Percentiles rank a stretch among this genome's conserved stretches.
Evolutionary conservation across 208 protist genomes (phyloP).

Genomic region (Acanthamoeba lenticulata): DNA sequence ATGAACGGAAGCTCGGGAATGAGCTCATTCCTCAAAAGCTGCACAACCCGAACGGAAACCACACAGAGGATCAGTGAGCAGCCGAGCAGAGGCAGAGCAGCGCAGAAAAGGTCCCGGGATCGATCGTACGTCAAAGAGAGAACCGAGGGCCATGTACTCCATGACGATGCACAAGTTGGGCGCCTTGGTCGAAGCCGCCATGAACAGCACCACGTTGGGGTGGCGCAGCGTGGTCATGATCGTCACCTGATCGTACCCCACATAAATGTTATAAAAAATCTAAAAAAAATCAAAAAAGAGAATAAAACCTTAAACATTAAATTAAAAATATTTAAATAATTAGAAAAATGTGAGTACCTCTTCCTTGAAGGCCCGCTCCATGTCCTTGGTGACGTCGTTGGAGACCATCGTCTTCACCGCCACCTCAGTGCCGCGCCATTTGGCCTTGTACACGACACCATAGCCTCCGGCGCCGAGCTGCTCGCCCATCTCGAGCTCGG

Average conservation of each 20-base stretch:
- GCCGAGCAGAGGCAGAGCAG: background rate
- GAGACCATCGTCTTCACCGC: constrained; percentile 63
- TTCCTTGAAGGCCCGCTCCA: constrained; percentile 76
- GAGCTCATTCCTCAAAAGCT: constrained; percentile 7
- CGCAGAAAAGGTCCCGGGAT: background rate
- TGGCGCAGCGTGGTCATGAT: constrained; percentile 74
- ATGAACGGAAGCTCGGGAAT: constrained; percentile 12
- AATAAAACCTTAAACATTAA: background rate
- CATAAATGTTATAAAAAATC: too few relatives aligned
- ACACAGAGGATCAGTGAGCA: background rate
- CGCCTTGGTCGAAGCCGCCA: constrained; percentile 69
- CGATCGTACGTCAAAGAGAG: constrained; percentile 9
- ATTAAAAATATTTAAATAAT: background rate
- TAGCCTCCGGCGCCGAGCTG: constrained; percentile 26
- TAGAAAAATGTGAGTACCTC: constrained; percentile 21
- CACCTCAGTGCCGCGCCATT: constrained; percentile 39
- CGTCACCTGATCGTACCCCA: constrained; percentile 8
- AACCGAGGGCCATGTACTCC: constrained; percentile 36
- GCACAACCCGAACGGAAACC: background rate
- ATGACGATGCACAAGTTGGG: constrained; percentile 27
- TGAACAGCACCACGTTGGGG: constrained; percentile 79
- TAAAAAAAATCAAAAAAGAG: background rate
- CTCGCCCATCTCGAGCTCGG: constrained; percentile 10
- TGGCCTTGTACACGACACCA: constrained; percentile 26
- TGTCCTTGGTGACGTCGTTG: constrained; percentile 58